Base-by-base conservation (phyloP, 495 filamentous ascomycete species). In the Hypoxylon intermedium region DNA sequence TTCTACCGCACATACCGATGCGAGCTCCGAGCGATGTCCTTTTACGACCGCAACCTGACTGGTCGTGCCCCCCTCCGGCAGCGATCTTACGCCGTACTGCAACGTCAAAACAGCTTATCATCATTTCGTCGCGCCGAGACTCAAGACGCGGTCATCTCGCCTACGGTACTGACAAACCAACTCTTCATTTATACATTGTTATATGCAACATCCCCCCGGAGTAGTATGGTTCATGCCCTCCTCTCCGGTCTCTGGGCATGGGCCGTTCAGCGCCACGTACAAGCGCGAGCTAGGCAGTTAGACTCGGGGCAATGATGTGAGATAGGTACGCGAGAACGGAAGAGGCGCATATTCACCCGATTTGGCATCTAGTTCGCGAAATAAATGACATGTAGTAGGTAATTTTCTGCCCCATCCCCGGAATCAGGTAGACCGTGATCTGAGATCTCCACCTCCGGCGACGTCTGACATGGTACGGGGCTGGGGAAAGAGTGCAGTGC, bases 11-110 rank as follows among this genome's bases (percentile, higher is more conserved):
- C 20, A 51, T 37, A 36, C 20, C 38, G 13, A 44, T 48, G 53
- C 53, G 37, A 24, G 53, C 49, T 23, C 15, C 21, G 50, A 42
- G 54, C 42, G 45, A 19, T 58, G 55, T 58, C 46, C 55, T 58
- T 58, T 58, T 58, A 42, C 55, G 38, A 9, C 16, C 43, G 9
- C 6, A 20, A 13, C 41, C 16, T 26, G 37, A 57, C 53, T 48
- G 53, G 53, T 26, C 19, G 6, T 28, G 23, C 9, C 23, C 13
- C 26, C 34, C 18, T 58, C 26, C 6, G 1, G 52, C 46, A 42
- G 41, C 30, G 52, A 28, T 13, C 31, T 48, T 46, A 23, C 34
- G 41, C 40, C 18, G 53, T 57, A 42, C 38, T 6, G 34, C 53
- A 20, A 20, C 43, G n/a, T 28, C 6, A 21, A 41, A 16, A 15